Evolutionary conservation across 2,329 filamentous ascomycete genomes (phyloP), one percentile per base, ranked within the genome.

Genomic region (Amphichorda felina): DNA sequence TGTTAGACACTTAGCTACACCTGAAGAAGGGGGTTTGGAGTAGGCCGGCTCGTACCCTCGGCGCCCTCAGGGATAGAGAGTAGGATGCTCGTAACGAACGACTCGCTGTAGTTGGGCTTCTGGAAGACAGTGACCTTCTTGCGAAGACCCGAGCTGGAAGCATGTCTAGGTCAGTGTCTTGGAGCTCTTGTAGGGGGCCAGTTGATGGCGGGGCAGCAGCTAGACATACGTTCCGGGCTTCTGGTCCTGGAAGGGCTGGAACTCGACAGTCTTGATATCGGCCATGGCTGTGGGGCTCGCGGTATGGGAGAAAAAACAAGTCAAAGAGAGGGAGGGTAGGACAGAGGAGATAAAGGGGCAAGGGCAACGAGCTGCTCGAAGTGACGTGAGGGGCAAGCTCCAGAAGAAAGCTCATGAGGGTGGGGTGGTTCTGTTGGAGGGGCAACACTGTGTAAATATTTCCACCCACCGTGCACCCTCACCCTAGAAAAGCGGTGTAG

Each of bases 111-210:
- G 66, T 98, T 75, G 41, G 79, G 71, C 63, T 95, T 72, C 63
- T 98, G 86, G 72, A 98, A 98, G 57, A 94, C 84, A 54, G 85
- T 87, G 66, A 96, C 91, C 77, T 94, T 96, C 68, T 98, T 98
- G 45, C 91, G 87, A 61, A 98, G 86, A 61, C 91, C 91, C 47
- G 91, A 98, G 49, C 89, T 96, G 53, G 39, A 42, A 8, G 26
- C 7, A 29, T 17, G 42, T 46, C 33, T 14, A 7, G 13, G 31
- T 33, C 8, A 33, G 22, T 19, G 15, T 6, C 16, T 18, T 14
- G 15, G 18, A 24, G 19, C 15, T 24, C 30, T 22, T 26, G 21
- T 30, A 33, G 25, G 30, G n/a, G 30, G 13, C n/a, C n/a, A n/a
- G n/a, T n/a, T n/a, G n/a, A 25, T 4, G 35, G 21, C n/a, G 22